A percentile compares a stretch with the other conserved stretches of the same genome.
Conservation (phyloP, 257 asterid genomes). For the Prunella vulgaris region DNA sequence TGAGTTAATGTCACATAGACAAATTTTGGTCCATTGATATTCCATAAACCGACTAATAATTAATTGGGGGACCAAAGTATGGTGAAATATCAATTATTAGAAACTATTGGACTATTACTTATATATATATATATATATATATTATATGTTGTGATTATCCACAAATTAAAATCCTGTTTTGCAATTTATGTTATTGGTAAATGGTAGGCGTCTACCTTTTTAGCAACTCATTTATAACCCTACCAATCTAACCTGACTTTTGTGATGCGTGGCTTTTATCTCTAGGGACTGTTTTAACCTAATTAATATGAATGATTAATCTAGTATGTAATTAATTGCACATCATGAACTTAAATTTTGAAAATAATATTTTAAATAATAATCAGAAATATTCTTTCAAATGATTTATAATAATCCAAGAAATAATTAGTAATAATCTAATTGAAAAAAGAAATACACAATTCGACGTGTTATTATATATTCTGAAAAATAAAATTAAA, state of each 20-base stretch:
- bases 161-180: neutral
- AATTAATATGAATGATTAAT: too few relatives aligned
- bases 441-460: too few relatives aligned
- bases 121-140: too few relatives aligned
- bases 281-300: too few relatives aligned
- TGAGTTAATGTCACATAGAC: neutral
- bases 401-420: too few relatives aligned
- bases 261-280: neutral
- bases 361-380: too few relatives aligned
- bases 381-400: too few relatives aligned
- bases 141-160: constrained; percentile 1
- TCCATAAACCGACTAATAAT: constrained; percentile 18
- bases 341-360: too few relatives aligned
- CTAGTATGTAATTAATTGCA: too few relatives aligned
- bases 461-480: too few relatives aligned
- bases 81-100: constrained; percentile 14
- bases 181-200: neutral
- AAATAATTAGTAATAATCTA: too few relatives aligned
- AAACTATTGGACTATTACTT: constrained; percentile 8
- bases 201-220: constrained; percentile 8
- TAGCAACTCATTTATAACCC: constrained; percentile 12
- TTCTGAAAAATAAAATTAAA: too few relatives aligned
- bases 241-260: constrained; percentile 9
- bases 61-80: neutral
- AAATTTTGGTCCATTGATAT: constrained; percentile 24